Base-by-base conservation (phyloP, 1,139 yeast species). In the Meyerozyma elateridarum region DNA sequence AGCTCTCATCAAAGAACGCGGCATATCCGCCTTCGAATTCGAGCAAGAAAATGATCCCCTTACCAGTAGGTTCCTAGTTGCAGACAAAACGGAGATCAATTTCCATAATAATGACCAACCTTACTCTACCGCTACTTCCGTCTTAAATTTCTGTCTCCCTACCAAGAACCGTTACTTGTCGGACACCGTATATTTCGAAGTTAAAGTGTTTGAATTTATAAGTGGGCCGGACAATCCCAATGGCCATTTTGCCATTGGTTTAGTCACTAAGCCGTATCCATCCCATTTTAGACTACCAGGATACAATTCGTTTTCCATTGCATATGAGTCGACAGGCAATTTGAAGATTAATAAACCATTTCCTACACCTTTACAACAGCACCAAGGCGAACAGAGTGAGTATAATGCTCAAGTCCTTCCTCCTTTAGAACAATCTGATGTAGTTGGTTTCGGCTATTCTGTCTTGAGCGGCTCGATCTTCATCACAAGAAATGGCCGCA, bases 231-330 rank as follows among this genome's bases (percentile, higher is more conserved):
- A 52, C 9, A 57, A 48, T 20, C 61, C 66, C 9, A 73, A 85
- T 14, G 67, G 29, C 51, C 73, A 67, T 43, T 67, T 88, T 15
- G 67, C 88, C 16, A 71, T 91, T 28, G 98, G 98, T 0, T 63
- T 89, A 20, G 76, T 84, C 8, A 83, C 96, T 0, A 83, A 80
- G 48, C 96, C 97, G 1, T 88, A 88, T 51, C 97, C 98, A 1
- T 42, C 52, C 12, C 64, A 79, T 31, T 91, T 88, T 55, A 68
- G 95, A 44, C 65, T 88, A 22, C 98, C 98, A 0, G 97, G 97
- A 0, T 73, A 73, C 49, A 79, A 83, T 46, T 75, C 79, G 33
- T 85, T 82, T 52, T 85, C 95, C 0, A 76, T 89, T 31, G 91
- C 93, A 1, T 85, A 89, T 54, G 96, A 88, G 50, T 79, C 94